Conservation (phyloP, 148 eudicot species). For the Vaccinium vitisidaea region DNA sequence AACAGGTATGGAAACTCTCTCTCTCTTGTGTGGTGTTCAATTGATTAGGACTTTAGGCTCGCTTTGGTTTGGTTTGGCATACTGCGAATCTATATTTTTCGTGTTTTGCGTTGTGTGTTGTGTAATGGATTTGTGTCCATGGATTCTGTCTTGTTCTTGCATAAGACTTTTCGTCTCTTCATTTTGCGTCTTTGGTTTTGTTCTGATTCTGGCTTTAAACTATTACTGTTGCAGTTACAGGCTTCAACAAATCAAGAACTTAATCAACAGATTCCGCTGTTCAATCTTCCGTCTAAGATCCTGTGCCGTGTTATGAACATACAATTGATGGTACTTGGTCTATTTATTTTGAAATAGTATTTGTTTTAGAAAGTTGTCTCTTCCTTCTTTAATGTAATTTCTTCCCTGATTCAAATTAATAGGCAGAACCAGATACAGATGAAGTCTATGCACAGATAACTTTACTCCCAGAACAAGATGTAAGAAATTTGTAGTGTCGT, state of each 20-base stretch:
- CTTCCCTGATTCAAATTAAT: conserved; percentile 13
- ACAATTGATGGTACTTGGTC: conserved; percentile 49
- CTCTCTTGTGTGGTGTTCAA: not conserved
- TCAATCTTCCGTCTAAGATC: conserved; percentile 67
- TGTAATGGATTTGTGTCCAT: not conserved
- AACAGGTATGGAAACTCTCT: conserved; percentile 48
- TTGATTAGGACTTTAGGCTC: no score
- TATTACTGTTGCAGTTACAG: conserved; percentile 47
- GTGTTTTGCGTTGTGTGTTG: not conserved
- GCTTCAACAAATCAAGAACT: conserved; percentile 73
- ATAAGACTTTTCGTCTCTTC: not conserved
- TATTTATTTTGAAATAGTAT: not conserved
- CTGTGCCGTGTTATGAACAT: conserved; percentile 61
- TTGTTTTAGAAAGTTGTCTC: conserved; percentile 4
- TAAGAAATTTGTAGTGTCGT: conserved; percentile 31
- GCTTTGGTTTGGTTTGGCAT: not conserved
- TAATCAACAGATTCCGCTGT: conserved; percentile 56
- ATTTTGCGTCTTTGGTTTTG: not conserved
- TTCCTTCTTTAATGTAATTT: not conserved
- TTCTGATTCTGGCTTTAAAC: conserved; percentile 13
- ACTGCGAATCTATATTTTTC: not conserved
- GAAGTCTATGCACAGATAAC: conserved; percentile 90
- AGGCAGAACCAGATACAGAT: conserved; percentile 94
- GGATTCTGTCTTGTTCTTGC: not conserved
- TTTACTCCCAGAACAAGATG: conserved; percentile 64